phyloP scores from a whole-genome alignment of 176 grass and related monocot species.

The Aechmea fasciata region DNA sequence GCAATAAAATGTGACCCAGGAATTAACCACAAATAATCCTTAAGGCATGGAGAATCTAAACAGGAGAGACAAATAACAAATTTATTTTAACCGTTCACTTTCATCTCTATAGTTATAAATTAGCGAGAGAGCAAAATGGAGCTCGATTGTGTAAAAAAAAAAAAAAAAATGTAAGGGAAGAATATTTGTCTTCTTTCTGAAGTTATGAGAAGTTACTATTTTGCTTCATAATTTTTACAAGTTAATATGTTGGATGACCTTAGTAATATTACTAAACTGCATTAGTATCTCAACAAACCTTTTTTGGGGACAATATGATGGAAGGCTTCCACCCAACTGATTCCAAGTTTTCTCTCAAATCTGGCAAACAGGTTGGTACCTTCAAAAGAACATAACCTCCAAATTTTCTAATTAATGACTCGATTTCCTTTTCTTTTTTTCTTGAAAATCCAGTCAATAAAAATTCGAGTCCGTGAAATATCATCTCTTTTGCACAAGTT shows the following conservation, averaged over 20 bases:
- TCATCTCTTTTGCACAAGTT: conserved; percentile 27
- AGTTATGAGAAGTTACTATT: neutral
- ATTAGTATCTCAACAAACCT: conserved; percentile 25
- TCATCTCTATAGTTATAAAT: no score
- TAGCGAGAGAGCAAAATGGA: no score
- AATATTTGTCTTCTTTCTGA: neutral
- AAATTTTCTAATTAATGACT: conserved; percentile 43
- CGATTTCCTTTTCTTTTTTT: conserved; percentile 61
- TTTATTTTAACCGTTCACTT: no score
- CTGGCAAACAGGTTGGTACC: conserved; percentile 43
- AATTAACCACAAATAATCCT: no score
- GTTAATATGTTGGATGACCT: neutral
- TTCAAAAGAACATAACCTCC: conserved; percentile 64
- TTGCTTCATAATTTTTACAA: neutral
- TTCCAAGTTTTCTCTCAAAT: conserved; percentile 42
- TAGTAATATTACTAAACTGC: neutral
- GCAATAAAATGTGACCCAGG: no score
- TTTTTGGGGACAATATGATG: conserved; percentile 72
- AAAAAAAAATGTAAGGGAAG: neutral
- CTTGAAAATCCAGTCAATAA: conserved; percentile 75
- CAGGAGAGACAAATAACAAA: no score
- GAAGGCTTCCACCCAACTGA: conserved; percentile 47
- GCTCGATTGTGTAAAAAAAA: no score
- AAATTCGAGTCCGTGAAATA: conserved; percentile 82
- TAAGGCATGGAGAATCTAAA: no score